Base-by-base conservation (phyloP, 176 grass and related monocot species). In the Panicum miliaceum region DNA sequence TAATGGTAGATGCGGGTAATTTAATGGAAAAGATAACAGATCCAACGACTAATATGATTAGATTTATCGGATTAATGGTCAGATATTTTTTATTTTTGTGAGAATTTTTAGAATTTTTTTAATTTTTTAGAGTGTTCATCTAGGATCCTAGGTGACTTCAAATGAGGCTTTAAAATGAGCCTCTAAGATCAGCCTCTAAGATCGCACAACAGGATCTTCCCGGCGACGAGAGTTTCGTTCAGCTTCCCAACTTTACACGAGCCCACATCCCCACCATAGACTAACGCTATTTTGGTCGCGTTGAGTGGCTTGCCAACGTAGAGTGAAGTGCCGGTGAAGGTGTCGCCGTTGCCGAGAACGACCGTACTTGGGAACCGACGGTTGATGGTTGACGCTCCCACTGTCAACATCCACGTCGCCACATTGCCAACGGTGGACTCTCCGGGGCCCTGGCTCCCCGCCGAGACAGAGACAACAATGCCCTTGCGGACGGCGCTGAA, bases 321-420 rank as follows among this genome's bases (percentile, higher is more conserved):
- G n/a, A 83, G 20, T 0, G 77, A 62, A 4, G 71, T 79, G 6
- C 88, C 91, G 2, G 66, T 16, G 42, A 73, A 52, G 5, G 47
- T 79, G 27, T 41, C 19, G 26, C 72, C 50, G 18, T 88, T 72
- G 6, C 81, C 76, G 1, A 90, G 85, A 7, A 85, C 25, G 12
- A 93, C 50, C 0, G 9, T 51, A 0, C 29, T 77, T 6, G 64
- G 64, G 62, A 90, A 66, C 26, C 29, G 64, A 0, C 84, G 69
- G 35, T 88, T 75, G 1, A 93, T 75, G n/a, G 82, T 84, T 23
- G 85, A 76, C 7, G 92, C 86, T 12, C 86, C 89, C 0, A 18
- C 14, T 4, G 48, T 51, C 48, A 51, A 5, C 12, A 51, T 18
- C 48, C 48, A 51, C 4, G 48, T 13, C 3, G 48, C 48, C 4